Conservation (phyloP, 176 grass and related monocot genomes). For the Carex scoparia region DNA sequence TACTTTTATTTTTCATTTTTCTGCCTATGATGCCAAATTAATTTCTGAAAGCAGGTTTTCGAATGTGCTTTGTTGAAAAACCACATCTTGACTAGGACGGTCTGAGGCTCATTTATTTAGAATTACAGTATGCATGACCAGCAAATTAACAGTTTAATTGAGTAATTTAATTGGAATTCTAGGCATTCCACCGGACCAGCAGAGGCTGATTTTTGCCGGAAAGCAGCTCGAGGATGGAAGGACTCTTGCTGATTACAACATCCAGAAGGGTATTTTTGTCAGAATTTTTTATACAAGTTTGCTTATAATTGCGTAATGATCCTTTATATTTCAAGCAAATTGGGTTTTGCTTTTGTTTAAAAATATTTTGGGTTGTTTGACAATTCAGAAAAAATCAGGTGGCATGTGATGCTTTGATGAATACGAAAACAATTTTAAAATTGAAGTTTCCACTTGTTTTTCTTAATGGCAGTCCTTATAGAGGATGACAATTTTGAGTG, state of each 20-base stretch:
- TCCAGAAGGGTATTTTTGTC: constrained; percentile 54
- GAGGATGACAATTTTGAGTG: not conserved
- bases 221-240: constrained; percentile 95
- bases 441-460: not conserved
- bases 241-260: constrained; percentile 92
- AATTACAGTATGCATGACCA: not conserved
- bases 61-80: constrained; percentile 3
- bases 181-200: constrained; percentile 94
- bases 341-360: not conserved
- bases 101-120: not conserved
- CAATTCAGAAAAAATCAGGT: not conserved
- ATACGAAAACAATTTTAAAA: not conserved
- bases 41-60: not conserved
- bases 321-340: not conserved
- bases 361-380: not conserved
- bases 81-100: constrained; percentile 18
- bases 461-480: not conserved
- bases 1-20: not conserved
- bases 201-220: constrained; percentile 84
- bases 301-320: not conserved
- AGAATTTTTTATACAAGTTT: not conserved
- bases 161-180: not conserved
- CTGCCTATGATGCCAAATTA: not conserved
- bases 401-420: not conserved
- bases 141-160: not conserved